These are phyloP conservation scores for Rosa rugosa DNA, from an alignment of 306 rosid genomes.

Conservation along the genomic window DNA sequence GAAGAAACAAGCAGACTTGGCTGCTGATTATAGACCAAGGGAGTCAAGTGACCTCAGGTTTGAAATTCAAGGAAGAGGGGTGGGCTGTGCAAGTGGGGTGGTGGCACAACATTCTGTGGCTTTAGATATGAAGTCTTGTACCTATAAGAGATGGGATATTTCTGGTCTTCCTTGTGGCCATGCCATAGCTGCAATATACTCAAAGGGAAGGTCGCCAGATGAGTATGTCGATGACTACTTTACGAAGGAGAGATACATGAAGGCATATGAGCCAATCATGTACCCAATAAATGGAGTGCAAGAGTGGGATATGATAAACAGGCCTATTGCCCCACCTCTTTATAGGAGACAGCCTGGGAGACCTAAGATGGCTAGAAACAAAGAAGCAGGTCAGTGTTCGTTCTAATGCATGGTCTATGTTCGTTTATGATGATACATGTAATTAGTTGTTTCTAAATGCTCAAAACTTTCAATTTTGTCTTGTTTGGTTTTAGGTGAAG, in stretches of 20 bases:
- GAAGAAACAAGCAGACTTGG: too few relatives aligned
- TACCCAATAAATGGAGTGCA: not conserved
- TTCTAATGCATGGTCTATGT: too few relatives aligned
- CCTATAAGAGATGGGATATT: not conserved
- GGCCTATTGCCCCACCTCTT: too few relatives aligned
- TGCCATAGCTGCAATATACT: not conserved
- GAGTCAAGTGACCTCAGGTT: not conserved
- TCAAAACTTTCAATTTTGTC: too few relatives aligned
- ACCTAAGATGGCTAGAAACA: too few relatives aligned
- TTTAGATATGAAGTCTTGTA: not conserved
- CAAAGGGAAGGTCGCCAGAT: not conserved
- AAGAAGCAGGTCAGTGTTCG: too few relatives aligned
- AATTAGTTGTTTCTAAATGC: too few relatives aligned
- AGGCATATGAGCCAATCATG: not conserved
- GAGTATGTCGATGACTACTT: not conserved
- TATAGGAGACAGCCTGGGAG: too few relatives aligned
- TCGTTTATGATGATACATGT: too few relatives aligned
- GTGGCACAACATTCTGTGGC: not conserved
- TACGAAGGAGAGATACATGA: not conserved
- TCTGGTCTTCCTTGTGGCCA: not conserved
- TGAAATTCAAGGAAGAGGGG: not conserved
- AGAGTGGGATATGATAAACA: not conserved
- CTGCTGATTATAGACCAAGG: not conserved
- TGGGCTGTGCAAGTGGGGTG: not conserved
- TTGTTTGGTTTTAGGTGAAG: too few relatives aligned